Percentiles rank a stretch among this genome's conserved stretches.
Conservation (phyloP, 2,329 filamentous ascomycete genomes). For the Sporothrix brasiliensis region DNA sequence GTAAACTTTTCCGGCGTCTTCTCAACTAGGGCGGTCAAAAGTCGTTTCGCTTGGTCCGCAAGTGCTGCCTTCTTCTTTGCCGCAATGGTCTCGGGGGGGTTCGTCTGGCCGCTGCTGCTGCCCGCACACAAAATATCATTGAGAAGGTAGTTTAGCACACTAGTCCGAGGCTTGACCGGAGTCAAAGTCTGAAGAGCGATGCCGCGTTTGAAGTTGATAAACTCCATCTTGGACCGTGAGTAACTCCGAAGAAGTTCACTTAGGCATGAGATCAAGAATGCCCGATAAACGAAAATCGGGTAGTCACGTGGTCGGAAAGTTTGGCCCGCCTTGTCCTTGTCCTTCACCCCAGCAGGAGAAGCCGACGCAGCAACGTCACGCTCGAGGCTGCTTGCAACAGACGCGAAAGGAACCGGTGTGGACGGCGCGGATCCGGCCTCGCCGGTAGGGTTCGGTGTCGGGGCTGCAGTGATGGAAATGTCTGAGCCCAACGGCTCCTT, state of each 20-base stretch:
- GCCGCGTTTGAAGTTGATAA: constrained; percentile 98
- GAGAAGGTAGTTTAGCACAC: constrained; percentile 90
- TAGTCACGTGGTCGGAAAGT: constrained; percentile 90
- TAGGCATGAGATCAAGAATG: constrained; percentile 89
- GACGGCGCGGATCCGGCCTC: neutral
- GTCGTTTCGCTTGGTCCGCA: constrained; percentile 80
- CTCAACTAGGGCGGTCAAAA: constrained; percentile 82
- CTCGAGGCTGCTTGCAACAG: neutral
- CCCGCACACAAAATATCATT: constrained; percentile 70
- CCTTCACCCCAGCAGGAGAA: constrained; percentile 17
- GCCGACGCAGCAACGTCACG: constrained; percentile 1
- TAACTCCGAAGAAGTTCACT: constrained; percentile 90
- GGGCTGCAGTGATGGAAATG: constrained; percentile 23
- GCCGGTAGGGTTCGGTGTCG: constrained; percentile 10
- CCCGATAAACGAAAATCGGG: constrained; percentile 94
- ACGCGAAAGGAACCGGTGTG: constrained; percentile 1
- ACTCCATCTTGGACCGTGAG: constrained; percentile 93
- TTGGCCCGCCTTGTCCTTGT: constrained; percentile 59
- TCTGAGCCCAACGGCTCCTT: constrained; percentile 31
- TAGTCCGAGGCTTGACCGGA: constrained; percentile 90
- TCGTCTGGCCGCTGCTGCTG: constrained; percentile 49
- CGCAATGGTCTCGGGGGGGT: constrained; percentile 63
- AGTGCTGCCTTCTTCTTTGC: constrained; percentile 86
- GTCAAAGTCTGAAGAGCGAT: constrained; percentile 80
- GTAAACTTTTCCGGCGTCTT: constrained; percentile 79